Percentiles rank a stretch among this genome's conserved stretches.
These are phyloP conservation scores for Alternaria burnsii DNA, from an alignment of 2,329 filamentous ascomycete genomes.

Conservation along the genomic window DNA sequence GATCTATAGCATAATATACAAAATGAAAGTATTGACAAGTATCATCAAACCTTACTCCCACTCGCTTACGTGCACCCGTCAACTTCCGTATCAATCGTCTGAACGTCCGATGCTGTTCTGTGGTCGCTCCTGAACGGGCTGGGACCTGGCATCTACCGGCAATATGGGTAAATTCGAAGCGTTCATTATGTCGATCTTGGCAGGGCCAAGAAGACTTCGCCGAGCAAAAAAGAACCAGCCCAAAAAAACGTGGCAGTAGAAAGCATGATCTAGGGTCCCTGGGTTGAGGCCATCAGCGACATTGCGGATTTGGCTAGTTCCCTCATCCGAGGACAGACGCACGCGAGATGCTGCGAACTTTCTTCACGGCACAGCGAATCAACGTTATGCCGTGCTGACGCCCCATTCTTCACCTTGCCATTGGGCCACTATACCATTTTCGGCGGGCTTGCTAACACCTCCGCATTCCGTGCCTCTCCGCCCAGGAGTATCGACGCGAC, in stretches of 20 bases:
- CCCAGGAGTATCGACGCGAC: neutral
- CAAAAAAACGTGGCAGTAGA: conserved; percentile 12
- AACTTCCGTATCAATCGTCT: neutral
- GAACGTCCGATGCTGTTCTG: conserved; percentile 1
- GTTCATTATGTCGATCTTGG: conserved; percentile 17
- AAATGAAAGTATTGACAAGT: neutral
- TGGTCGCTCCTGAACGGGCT: conserved; percentile 8
- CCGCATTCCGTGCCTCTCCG: conserved; percentile 6
- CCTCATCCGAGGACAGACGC: neutral
- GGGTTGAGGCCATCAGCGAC: conserved; percentile 10
- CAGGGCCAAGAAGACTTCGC: neutral
- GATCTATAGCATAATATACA: neutral
- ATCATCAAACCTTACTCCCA: neutral
- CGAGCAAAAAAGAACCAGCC: conserved; percentile 1
- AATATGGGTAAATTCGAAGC: conserved; percentile 20
- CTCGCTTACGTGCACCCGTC: conserved; percentile 4
- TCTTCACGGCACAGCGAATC: conserved; percentile 3
- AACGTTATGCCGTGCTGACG: conserved; percentile 15
- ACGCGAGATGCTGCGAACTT: neutral
- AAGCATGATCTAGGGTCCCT: neutral
- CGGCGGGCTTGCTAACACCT: neutral
- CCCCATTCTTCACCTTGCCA: conserved; percentile 5
- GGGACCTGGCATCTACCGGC: conserved; percentile 8
- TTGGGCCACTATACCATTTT: conserved; percentile 3
- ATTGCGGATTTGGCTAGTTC: neutral